Evolutionary conservation across 768 basidiomycete genomes (phyloP).

Genomic region (Polyporus arcularius): DNA sequence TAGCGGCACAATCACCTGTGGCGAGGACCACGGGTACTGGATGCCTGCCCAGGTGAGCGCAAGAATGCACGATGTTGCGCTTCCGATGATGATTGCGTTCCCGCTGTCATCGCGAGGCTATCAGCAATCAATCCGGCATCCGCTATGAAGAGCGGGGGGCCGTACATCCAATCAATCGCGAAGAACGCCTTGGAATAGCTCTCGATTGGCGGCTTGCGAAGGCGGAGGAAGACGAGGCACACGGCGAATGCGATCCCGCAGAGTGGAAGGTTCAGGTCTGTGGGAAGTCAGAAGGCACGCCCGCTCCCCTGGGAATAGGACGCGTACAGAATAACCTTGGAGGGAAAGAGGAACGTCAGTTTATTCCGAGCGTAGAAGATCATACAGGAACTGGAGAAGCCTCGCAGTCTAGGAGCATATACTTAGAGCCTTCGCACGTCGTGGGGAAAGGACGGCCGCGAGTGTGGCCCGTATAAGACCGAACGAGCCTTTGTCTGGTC

Average conservation of each 20-base stretch:
- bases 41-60: slow-evolving; percentile 38
- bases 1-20: slow-evolving; percentile 15
- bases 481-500: too few species aligned
- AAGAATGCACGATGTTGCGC: slow-evolving; percentile 22
- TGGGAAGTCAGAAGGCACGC: neutral
- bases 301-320: neutral
- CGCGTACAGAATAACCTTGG: slow-evolving; percentile 20
- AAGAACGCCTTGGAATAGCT: slow-evolving; percentile 24
- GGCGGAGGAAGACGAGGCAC: slow-evolving; percentile 8
- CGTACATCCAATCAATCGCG: slow-evolving; percentile 41
- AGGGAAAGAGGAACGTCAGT: neutral
- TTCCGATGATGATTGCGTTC: slow-evolving; percentile 24
- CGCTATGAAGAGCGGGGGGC: neutral
- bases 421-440: too few species aligned
- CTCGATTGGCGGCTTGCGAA: slow-evolving; percentile 23
- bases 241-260: slow-evolving; percentile 11
- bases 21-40: slow-evolving; percentile 36
- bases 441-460: too few species aligned
- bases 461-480: too few species aligned
- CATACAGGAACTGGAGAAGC: too few species aligned
- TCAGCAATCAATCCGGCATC: neutral
- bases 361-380: too few species aligned
- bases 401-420: too few species aligned
- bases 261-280: slow-evolving; percentile 20
- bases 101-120: slow-evolving; percentile 22